phyloP scores from a whole-genome alignment of 2,329 filamentous ascomycete species.

The Xylaria sp. region DNA sequence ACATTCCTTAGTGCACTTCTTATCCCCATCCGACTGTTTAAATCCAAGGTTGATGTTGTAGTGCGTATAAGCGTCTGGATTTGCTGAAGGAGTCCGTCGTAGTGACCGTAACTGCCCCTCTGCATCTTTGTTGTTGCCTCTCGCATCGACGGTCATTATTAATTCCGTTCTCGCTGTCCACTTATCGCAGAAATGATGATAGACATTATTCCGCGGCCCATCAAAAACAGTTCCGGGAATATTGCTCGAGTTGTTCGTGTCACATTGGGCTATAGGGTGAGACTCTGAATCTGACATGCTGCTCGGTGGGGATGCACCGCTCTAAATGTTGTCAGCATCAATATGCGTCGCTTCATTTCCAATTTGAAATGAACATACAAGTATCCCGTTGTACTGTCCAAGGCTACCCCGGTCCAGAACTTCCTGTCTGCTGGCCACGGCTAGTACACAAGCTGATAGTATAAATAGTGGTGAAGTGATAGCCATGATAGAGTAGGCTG shows the following conservation, averaged over 20 bases:
- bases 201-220: not conserved
- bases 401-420: too few relatives aligned
- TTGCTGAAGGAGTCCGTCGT: not conserved
- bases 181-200: not conserved
- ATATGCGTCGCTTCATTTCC: too few relatives aligned
- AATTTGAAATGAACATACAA: too few relatives aligned
- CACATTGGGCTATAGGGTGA: too few relatives aligned
- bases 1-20: not conserved
- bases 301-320: too few relatives aligned
- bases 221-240: not conserved
- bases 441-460: too few relatives aligned
- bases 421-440: too few relatives aligned
- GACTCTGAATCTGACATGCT: too few relatives aligned
- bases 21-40: not conserved
- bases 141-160: slow-evolving; percentile 3
- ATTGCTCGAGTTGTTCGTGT: not conserved
- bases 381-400: too few relatives aligned
- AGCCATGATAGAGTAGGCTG: too few relatives aligned
- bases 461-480: too few relatives aligned
- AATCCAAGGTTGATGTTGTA: slow-evolving; percentile 4
- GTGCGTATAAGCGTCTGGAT: not conserved
- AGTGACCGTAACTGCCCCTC: not conserved
- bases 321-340: too few relatives aligned
- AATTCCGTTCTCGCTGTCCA: not conserved
- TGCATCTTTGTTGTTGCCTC: not conserved